Base-by-base conservation (phyloP, 305 asterid genomes). In the Fraxinus angustifolia region DNA sequence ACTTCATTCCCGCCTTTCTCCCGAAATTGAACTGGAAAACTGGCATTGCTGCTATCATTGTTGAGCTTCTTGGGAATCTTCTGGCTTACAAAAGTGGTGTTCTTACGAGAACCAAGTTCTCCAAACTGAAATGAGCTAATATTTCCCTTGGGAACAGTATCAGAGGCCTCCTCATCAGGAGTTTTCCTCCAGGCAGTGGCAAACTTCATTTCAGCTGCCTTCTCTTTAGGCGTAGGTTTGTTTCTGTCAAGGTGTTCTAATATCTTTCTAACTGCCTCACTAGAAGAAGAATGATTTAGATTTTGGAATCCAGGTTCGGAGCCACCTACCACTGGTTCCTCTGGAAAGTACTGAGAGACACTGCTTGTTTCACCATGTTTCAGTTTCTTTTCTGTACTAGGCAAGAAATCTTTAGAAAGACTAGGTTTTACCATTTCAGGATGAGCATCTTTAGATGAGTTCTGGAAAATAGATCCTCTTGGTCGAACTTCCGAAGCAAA, bases 181-280 rank as follows among this genome's bases (percentile, higher is more conserved):
- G 89, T 76, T 79, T 84, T 89, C 88, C 88, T 90, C 94, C 94
- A 89, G 75, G 87, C 83, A 40, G 91, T 88, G 16, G 89, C 97
- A 78, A 90, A 83, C 85, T 82, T 87, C 83, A 90, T 35, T 88
- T 96, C 98, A 72, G 90, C 92, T 85, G 88, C 97, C 86, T 84
- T 93, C 70, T 92, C 92, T 87, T 88, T 88, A 85, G 94, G 94
- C n/a, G 98, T 92, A 75, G 99, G 96, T 82, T 85, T 91, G 83
- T 58, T 87, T 87, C 92, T 87, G 81, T 89, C 96, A 72, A 96
- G 93, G 87, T 90, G 93, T 83, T 90, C 97, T 70, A 94, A 79
- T 82, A 92, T 91, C 82, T 83, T 91, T 84, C 85, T 88, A 77
- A 89, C 87, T 35, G 91, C 86, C 81, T 87, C 87, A 84, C 83